Evolutionary conservation across 345 rosid species (phyloP), one percentile per base, ranked within the genome.

Genomic region (Passiflora organensis): DNA sequence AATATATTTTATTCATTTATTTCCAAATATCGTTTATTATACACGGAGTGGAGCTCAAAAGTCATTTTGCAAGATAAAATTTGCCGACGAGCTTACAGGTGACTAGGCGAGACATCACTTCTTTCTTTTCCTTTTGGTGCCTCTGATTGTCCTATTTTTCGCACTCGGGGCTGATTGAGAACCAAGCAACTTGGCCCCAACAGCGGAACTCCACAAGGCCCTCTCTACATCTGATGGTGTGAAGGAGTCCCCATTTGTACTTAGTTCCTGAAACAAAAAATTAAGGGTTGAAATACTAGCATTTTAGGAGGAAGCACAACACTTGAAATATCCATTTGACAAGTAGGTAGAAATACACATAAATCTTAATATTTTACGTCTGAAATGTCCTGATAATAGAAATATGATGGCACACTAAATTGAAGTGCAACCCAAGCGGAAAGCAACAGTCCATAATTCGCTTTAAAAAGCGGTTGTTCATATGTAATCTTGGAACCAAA

Each of bases 191-290:
- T 78, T 85, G 42, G 67, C 58, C 43, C 74, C 67, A 20, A 75
- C 43, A 32, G 70, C 77, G 59, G 80, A 78, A 70, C 94, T 82
- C 98, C 98, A 86, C 45, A 88, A 64, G 42, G 93, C 87, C 70
- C 87, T 82, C 76, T 91, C 98, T 32, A 88, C 73, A 60, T 85
- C 96, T 6, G 95, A 79, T 48, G 91, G 76, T 5, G 85, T 82
- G 77, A 78, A 77, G 60, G 68, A 51, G 17, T 78, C 80, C 54
- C 61, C 86, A 57, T 77, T 55, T 16, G 71, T 38, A 70, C 80
- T 83, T 62, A 86, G 64, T 28, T 86, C 96, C 94, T 84, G 76
- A n/a, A n/a, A n/a, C 50, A 75, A 6, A 16, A 2, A 20, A 44
- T 46, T 10, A 53, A 32, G 58, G 25, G 9, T 55, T 13, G 19